Evolutionary conservation across 805 yeast species (phyloP), one percentile per base, ranked within the genome.

Genomic region (Vanderwaltozyma yarrowii): DNA sequence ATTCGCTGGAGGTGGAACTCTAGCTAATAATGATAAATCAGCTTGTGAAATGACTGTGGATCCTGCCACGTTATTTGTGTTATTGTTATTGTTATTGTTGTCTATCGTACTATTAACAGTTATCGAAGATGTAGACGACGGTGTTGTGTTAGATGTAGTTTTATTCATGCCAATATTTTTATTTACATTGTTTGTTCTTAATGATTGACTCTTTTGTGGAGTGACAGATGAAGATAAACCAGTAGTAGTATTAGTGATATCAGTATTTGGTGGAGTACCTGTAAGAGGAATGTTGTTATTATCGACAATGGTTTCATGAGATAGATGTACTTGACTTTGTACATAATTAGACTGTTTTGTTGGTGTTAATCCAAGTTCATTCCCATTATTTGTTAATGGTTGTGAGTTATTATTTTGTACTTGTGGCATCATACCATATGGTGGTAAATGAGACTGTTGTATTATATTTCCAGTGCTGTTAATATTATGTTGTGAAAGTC

Each of bases 1-100:
- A 52, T 88, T 88, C 1, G 95, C 95, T 4, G 89, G 92, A 5
- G 87, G 85, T 10, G 92, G 92, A 17, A 81, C 85, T 44, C 84
- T 64, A 0, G 88, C 83, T 34, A 81, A 62, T 32, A 80, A 62
- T 1, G 85, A 76, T 41, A 80, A 65, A 54, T 81, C 88, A 66
- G 70, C 62, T 39, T 63, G 67, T 8, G 66, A 54, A 15, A 51
- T 46, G 17, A 37, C 30, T 32, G 42, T 23, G 45, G 36, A 21
- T 32, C 33, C 31, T 38, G 32, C 32, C 28, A 35, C 33, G 45
- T 33, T 49, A 33, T 21, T 21, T 7, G 23, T 21, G 6, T 21
- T 21, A 9, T 6, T 9, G 9, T 21, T 21, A 21, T 21, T 21
- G 23, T 21, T 21, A 21, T 6, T 9, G 9, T 6, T 21, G 23